Evolutionary conservation across 257 asterid genomes (phyloP), one percentile per base, ranked within the genome.

Genomic region (Solanum verrucosum): DNA sequence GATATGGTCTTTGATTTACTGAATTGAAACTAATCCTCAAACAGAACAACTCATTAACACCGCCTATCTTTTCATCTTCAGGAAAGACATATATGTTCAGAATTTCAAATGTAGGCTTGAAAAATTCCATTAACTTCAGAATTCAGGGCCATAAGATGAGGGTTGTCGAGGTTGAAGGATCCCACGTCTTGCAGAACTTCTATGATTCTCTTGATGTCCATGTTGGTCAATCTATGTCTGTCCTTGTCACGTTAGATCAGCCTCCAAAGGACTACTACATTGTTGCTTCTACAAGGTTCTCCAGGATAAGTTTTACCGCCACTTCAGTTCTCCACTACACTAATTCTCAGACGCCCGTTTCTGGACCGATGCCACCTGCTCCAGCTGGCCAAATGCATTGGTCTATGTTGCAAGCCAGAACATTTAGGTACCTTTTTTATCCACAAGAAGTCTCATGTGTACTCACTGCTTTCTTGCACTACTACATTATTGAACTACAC

Each of bases 151-250:
- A 97, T 86, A 93, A 89, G 87, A 3, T 97, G 97, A 95, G 93
- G 92, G 91, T 95, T 10, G 99, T 97, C 9, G 99, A 97, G 94
- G 94, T 94, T 33, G 99, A 97, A 88, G 99, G 99, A 78, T 96
- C 99, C 18, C 95, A 97, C 63, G 98, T 95, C 77, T 90, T 96
- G 87, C 99, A 97, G 90, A 94, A 94, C 77, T 4, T 88, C 16
- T 97, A 97, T 23, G 93, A 92, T 86, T 94, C 96, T 88, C 92
- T 97, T 46, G 99, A 97, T 49, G 88, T 96, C 40, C 99, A 97
- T 46, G 95, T 93, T 12, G 99, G 99, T 38, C 99, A 96, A 89
- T 93, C 99, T 6, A 89, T 93, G 63, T 88, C 99, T 0, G 72
- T 96, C 84, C 96, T 97, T 2, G 96, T 97, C 85, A 93, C 97